Percentiles rank a stretch among this genome's conserved stretches.
Evolutionary conservation across 2,329 filamentous ascomycete genomes (phyloP).

Genomic region (Drechslera avenae): DNA sequence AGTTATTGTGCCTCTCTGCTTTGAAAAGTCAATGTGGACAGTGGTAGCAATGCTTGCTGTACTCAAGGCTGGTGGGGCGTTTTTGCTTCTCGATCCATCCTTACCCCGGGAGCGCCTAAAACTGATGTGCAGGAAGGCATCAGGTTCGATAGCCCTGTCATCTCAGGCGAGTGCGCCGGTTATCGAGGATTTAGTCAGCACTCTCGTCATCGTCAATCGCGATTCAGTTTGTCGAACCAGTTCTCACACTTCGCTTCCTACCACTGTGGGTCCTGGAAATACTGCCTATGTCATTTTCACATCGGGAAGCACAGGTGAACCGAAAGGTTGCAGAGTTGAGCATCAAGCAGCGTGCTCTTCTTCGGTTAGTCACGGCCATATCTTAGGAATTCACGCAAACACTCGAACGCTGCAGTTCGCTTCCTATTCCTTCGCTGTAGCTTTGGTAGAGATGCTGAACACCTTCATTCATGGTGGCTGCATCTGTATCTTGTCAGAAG

Average conservation of each 20-base stretch:
- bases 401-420: too few species aligned
- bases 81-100: conserved; percentile 42
- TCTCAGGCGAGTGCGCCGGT: too few species aligned
- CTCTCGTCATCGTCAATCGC: too few species aligned
- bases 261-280: background rate
- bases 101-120: too few species aligned
- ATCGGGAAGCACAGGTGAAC: conserved; percentile 49
- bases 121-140: too few species aligned
- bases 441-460: conserved; percentile 56
- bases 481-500: conserved; percentile 54
- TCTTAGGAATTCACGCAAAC: too few species aligned
- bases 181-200: too few species aligned
- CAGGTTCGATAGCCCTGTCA: too few species aligned
- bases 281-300: conserved; percentile 61
- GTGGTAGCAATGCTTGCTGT: conserved; percentile 49
- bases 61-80: conserved; percentile 52
- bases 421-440: conserved; percentile 49
- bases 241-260: too few species aligned
- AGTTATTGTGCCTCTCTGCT: conserved; percentile 25
- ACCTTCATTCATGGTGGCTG: conserved; percentile 62
- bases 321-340: conserved; percentile 64
- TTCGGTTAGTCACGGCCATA: conserved; percentile 32
- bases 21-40: conserved; percentile 32
- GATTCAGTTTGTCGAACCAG: too few species aligned
- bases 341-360: conserved; percentile 48